These are phyloP conservation scores for Botrytis medusae DNA, from an alignment of 2,329 filamentous ascomycete species.

Conservation along the genomic window DNA sequence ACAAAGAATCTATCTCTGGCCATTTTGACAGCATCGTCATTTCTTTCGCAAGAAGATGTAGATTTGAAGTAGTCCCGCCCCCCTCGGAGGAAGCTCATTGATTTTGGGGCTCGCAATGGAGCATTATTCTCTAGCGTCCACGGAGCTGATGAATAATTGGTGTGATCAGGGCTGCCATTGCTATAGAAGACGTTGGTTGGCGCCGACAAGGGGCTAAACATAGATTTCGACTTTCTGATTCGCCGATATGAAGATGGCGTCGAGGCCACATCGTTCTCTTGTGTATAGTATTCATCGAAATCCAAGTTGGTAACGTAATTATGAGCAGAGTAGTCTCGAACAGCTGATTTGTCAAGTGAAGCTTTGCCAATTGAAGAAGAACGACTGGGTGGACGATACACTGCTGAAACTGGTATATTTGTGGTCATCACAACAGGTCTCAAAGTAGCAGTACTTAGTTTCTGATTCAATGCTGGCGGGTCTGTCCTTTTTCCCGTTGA, in stretches of 20 bases:
- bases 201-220: slow-evolving; percentile 44
- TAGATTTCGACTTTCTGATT: slow-evolving; percentile 56
- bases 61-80: slow-evolving; percentile 36
- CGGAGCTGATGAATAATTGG: slow-evolving; percentile 26
- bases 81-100: slow-evolving; percentile 53
- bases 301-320: slow-evolving; percentile 43
- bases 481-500: slow-evolving; percentile 32
- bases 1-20: slow-evolving; percentile 43
- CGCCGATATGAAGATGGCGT: slow-evolving; percentile 50
- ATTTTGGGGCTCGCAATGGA: slow-evolving; percentile 50
- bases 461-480: slow-evolving; percentile 20
- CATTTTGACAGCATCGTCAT: slow-evolving; percentile 42
- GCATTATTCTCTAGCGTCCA: slow-evolving; percentile 33
- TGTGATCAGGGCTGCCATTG: slow-evolving; percentile 34
- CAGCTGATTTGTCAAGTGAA: slow-evolving; percentile 28
- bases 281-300: slow-evolving; percentile 48
- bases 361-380: slow-evolving; percentile 39
- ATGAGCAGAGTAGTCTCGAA: slow-evolving; percentile 35
- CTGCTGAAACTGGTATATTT: slow-evolving; percentile 34
- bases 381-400: slow-evolving; percentile 38
- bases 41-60: slow-evolving; percentile 31
- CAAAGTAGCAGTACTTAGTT: slow-evolving; percentile 29
- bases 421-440: slow-evolving; percentile 36
- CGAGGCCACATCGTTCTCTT: slow-evolving; percentile 50
- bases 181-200: slow-evolving; percentile 35